Evolutionary conservation across 2,329 filamentous ascomycete species (phyloP).

Genomic region (Colletotrichum sp.): DNA sequence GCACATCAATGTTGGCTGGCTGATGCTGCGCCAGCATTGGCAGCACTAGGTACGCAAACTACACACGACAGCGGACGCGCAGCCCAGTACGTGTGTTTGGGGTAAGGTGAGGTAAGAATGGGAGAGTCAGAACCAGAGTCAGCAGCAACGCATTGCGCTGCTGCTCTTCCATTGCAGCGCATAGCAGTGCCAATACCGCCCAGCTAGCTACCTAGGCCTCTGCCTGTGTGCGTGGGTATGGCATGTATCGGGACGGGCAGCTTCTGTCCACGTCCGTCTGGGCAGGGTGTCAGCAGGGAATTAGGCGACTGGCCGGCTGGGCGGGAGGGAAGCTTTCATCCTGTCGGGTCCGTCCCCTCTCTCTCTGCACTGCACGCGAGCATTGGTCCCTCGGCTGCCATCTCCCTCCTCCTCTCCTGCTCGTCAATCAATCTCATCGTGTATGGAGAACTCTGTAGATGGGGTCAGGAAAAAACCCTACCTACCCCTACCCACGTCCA

Average conservation of each 20-base stretch:
- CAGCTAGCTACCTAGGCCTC: not conserved
- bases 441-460: not conserved
- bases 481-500: not conserved
- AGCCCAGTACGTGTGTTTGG: not conserved
- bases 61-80: not conserved
- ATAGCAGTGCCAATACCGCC: not conserved
- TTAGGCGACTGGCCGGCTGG: not conserved
- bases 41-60: not conserved
- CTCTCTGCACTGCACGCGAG: not conserved
- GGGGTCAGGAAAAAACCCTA: not conserved
- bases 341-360: not conserved
- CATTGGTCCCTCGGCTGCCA: not conserved
- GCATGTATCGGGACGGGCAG: not conserved
- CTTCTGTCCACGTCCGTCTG: not conserved
- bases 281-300: not conserved
- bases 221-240: not conserved
- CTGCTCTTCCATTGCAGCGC: not conserved
- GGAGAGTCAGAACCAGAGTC: not conserved
- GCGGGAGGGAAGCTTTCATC: not conserved
- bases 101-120: not conserved
- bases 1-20: not conserved
- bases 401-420: not conserved
- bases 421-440: not conserved
- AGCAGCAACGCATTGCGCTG: not conserved
- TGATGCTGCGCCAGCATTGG: not conserved